Evolutionary conservation across 2,329 filamentous ascomycete genomes (phyloP), one percentile per base, ranked within the genome.

Genomic region (Fusarium sp.): DNA sequence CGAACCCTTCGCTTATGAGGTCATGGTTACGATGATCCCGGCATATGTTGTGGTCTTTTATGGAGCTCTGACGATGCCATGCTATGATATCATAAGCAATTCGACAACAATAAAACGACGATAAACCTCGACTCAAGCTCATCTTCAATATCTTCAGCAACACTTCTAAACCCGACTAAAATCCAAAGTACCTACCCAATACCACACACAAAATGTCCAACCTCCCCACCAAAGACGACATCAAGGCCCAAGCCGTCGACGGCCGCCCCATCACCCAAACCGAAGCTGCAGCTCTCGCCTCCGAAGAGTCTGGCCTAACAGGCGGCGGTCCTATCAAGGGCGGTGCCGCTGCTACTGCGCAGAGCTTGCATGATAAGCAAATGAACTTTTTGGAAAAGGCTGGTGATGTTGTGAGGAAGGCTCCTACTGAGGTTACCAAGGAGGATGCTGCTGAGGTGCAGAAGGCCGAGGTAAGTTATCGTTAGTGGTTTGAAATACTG

Each of bases 241-340:
- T 70, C 54, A 55, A 59, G 16, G 10, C 37, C 3, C 58, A 61
- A 12, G 67, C 67, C 20, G 18, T 68, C 9, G 58, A 70, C 1
- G 66, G 67, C 12, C 67, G 43, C 5, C 67, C 67, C 2, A 70
- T 70, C 40, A 68, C 57, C 2, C 67, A 70, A 32, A 7, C 34
- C 3, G 62, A 70, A 30, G 67, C 66, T 4, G 49, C 62, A 5
- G 43, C 37, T 13, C 54, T 70, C 3, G 62, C 66, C 0, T 40
- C 66, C 10, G 59, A 67, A 45, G 67, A 70, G 3, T 70, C 67
- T 2, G 20, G 50, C 18, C 50, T 70, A n/a, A 70, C 67, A 6
- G 67, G 67, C 0, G 34, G 63, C 3, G 67, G 66, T 5, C 66
- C 67, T 2, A 70, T 70, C 32, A 67, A 63, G 45, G 65, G 63